Conservation (phyloP, 345 rosid species). For the Corchorus capsularis region DNA sequence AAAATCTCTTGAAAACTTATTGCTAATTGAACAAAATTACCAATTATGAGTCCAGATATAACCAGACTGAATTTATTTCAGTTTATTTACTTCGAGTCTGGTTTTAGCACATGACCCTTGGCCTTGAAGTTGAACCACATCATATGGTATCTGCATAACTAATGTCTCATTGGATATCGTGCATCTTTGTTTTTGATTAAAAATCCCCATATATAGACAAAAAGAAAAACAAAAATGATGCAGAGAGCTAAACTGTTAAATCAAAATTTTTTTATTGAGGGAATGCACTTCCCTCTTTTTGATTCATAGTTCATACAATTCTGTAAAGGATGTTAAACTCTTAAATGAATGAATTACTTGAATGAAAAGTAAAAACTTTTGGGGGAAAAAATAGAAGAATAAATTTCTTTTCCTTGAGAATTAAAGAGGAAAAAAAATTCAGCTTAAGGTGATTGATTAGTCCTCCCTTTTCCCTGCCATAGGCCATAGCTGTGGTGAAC, state of each 20-base stretch:
- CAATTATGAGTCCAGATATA: not conserved
- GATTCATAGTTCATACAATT: slow-evolving; percentile 26
- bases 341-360: slow-evolving; percentile 14
- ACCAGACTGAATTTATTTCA: not conserved
- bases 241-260: not conserved
- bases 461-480: slow-evolving; percentile 18
- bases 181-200: not conserved
- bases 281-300: slow-evolving; percentile 1
- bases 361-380: slow-evolving; percentile 15
- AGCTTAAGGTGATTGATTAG: slow-evolving; percentile 31
- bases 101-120: slow-evolving; percentile 7
- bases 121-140: not conserved
- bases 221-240: not conserved
- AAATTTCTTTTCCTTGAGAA: slow-evolving; percentile 11
- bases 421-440: slow-evolving; percentile 20
- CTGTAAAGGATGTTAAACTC: slow-evolving; percentile 19
- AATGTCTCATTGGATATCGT: not conserved
- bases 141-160: not conserved
- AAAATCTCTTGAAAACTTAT: not conserved
- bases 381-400: not conserved
- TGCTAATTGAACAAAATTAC: not conserved
- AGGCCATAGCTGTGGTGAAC: slow-evolving; percentile 13
- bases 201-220: not conserved
- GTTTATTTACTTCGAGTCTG: not conserved
- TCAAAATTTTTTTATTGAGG: slow-evolving; percentile 17